Base-by-base conservation (phyloP, 495 filamentous ascomycete species). In the Articulospora tetracladia region DNA sequence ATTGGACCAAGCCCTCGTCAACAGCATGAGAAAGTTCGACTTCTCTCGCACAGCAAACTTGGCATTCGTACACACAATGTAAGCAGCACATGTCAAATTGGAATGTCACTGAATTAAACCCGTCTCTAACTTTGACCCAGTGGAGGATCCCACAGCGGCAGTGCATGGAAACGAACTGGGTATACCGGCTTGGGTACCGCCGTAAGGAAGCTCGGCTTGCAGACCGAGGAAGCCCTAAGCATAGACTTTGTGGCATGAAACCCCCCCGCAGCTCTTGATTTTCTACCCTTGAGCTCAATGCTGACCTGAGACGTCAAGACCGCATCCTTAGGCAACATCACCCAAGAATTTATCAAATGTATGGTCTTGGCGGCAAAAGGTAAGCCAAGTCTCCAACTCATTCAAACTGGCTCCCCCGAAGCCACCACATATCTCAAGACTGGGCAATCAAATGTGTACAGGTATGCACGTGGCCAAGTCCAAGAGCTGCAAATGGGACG, bases 31-130 rank as follows among this genome's bases (percentile, higher is more conserved):
- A 11, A 82, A 79, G 11, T 97, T 91, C 71, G 90, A 97, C 64
- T 96, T 93, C 64, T 77, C 76, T 0, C 77, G 80, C 55, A 94
- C 92, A 1, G 64, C 70, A 0, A 74, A 81, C 6, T 79, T 91
- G 57, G 85, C 77, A n/a, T 96, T 97, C 68, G 83, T 96, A 4
- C 90, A 96, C 58, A 85, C 87, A 1, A 88, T 95, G 79, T 81
- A 60, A 70, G 77, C 34, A 32, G 49, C 50, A 15, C 25, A 15
- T 32, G 11, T 6, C 19, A 59, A 36, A 22, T 17, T 44, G 20
- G 36, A 15, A 39, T 17, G 19, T 24, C 27, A 15, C 15, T 44
- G 3, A 19, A 44, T 8, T 11, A 44, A 25, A 10, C 46, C n/a
- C 24, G 10, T 20, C 30, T 41, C 59, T 66, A 39, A 66, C 53